Evolutionary conservation across 2,329 filamentous ascomycete species (phyloP), one percentile per base, ranked within the genome.

Genomic region (Diaporthe caulivora): DNA sequence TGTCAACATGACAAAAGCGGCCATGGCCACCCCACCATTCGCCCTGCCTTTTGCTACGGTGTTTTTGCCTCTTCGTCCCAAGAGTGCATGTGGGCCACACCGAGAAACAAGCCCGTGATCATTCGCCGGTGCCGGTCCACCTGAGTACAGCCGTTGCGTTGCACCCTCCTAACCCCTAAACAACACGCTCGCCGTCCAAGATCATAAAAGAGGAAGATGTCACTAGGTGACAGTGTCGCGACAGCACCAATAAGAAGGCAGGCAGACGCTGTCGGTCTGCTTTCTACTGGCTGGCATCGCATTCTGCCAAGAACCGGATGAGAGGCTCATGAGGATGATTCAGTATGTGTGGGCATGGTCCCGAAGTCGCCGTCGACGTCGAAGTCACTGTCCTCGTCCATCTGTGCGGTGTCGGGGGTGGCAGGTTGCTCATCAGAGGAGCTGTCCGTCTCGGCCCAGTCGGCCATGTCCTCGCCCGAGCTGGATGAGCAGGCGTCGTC

Each of bases 371-470:
- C 57, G 44, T 72, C 72, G 54, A 74, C 57, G 44, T 72, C 72
- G 47, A 74, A 57, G 21, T 72, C 70, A 18, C 47, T 51, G 53
- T 72, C 69, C 21, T 54, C 60, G n/a, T 65, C 49, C 26, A 71
- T 62, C 26, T 58, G 53, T 26, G 58, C 34, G 9, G 72, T 67
- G 26, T 74, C 60, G 24, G 72, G 72, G 21, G 72, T 74, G 24
- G 69, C 60, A 15, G 72, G 72, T 21, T 68, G 44, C 26, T 67
- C 72, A 2, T 74, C 72, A 8, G 60, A 74, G n/a, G 51, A 37
- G 54, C 58, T 53, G 42, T 71, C 69, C 2, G 69, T 54, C 44
- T 71, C 68, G 42, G 68, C 51, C 37, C 53, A 68, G 53, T 60
- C 58, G 24, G 57, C 72, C 40, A 49, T 68, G 34, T 65, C 58